These are phyloP conservation scores for Vitis hybrid DNA, from an alignment of 177 flowering plant genomes.

Conservation along the genomic window DNA sequence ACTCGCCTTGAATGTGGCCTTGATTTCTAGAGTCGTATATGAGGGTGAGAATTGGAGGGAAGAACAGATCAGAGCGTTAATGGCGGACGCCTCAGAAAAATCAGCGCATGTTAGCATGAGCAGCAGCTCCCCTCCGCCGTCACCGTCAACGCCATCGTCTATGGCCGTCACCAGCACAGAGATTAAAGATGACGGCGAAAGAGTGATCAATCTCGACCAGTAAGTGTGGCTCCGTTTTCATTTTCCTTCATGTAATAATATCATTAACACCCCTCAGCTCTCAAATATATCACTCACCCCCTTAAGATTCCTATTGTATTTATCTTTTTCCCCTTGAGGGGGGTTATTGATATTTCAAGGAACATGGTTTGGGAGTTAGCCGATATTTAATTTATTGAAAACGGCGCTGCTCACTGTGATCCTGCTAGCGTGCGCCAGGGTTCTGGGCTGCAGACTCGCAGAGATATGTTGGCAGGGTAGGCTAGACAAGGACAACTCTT, in stretches of 20 bases:
- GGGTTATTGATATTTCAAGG: slow-evolving; percentile 1
- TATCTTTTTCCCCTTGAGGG: neutral
- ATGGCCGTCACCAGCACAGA: neutral
- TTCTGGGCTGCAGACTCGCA: too few relatives aligned
- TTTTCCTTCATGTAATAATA: neutral
- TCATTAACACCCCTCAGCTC: slow-evolving; percentile 10
- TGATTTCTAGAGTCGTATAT: slow-evolving; percentile 29
- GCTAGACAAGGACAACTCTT: slow-evolving; percentile 29
- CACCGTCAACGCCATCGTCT: neutral
- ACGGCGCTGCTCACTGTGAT: too few relatives aligned
- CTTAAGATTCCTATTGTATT: too few relatives aligned
- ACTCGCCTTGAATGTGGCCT: slow-evolving; percentile 48
- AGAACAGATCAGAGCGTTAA: neutral
- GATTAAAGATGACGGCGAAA: slow-evolving; percentile 16
- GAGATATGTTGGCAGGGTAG: slow-evolving; percentile 2
- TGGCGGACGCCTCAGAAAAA: slow-evolving; percentile 1
- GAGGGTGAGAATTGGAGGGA: slow-evolving; percentile 6
- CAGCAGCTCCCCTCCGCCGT: neutral
- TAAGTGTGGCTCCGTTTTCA: slow-evolving; percentile 28
- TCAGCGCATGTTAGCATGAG: slow-evolving; percentile 14
- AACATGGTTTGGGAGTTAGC: slow-evolving; percentile 11
- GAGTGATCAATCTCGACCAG: slow-evolving; percentile 62
- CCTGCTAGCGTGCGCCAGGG: too few relatives aligned
- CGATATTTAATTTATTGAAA: neutral
- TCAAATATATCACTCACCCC: neutral